Percentiles rank a stretch among this genome's conserved stretches.
Conservation (phyloP, 192 early-diverging fungal species). For the Podila minutissima region DNA sequence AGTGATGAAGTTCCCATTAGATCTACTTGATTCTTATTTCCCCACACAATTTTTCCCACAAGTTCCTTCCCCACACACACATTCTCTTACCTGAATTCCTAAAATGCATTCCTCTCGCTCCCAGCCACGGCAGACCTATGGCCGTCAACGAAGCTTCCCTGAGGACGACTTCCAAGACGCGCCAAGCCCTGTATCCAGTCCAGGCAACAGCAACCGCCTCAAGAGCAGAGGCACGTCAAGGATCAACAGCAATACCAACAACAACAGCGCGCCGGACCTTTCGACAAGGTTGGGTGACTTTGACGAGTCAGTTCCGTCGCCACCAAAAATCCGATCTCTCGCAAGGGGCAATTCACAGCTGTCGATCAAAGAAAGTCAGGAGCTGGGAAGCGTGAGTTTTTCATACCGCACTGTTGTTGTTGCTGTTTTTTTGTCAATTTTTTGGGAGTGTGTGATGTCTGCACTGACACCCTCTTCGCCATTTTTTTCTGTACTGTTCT, state of each 20-base stretch:
- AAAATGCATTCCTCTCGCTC: background rate
- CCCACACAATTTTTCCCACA: no score
- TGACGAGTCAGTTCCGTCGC: background rate
- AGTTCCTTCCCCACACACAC: no score
- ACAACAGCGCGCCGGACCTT: background rate
- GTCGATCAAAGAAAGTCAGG: background rate
- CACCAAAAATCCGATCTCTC: background rate
- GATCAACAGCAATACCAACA: no score
- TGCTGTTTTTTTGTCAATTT: background rate
- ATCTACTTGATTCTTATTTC: no score
- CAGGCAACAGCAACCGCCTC: background rate
- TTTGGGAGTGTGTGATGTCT: background rate
- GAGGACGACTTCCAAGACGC: constrained; percentile 4
- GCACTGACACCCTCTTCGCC: background rate
- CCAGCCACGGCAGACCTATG: constrained; percentile 26
- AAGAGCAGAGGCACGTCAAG: background rate
- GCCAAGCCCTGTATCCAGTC: background rate
- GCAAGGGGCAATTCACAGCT: background rate
- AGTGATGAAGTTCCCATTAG: no score
- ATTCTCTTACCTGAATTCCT: background rate
- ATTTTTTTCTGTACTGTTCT: background rate
- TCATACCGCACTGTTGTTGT: no score
- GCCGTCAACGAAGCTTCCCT: constrained; percentile 22
- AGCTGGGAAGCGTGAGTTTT: background rate
- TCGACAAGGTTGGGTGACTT: background rate